Base-by-base conservation (phyloP, 768 basidiomycete species). In the Tricholoma hemisulphureum region DNA sequence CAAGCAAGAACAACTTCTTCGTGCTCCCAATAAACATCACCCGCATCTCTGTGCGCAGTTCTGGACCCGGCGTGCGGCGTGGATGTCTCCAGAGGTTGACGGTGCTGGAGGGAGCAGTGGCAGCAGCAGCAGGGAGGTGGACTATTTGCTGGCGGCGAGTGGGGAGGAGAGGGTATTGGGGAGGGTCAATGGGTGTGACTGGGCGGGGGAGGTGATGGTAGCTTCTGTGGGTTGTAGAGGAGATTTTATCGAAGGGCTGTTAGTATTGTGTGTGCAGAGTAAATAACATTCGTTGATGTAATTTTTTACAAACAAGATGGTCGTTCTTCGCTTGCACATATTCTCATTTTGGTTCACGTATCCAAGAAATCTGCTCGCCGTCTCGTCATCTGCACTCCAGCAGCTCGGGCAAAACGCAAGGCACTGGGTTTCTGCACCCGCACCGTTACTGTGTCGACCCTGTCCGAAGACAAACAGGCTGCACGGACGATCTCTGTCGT, bases 21-120 rank as follows among this genome's bases (percentile, higher is more conserved):
- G 85, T 93, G 26, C 77, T 93, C 4, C 91, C 91, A 2, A 90
- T 86, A 74, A 88, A 90, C 62, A 84, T 91, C 61, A 91, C 89
- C 10, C 85, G 91, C 21, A 88, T 87, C n/a, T 88, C 87, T 0
- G 91, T 90, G 0, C 41, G 83, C 87, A 18, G 87, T 93, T 57
- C 69, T 92, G 13, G 84, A 87, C 63, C 87, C 88, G 0, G 16
- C 69, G 71, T 14, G 63, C 75, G 16, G 24, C 53, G 49, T 81
- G 79, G 77, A 71, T 76, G 56, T 71, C 78, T 32, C 71, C 74
- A 11, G 59, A 59, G 18, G 56, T 60, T 26, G 63, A 43, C 1
- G 53, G 66, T 58, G 55, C 65, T 50, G 70, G 73, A 54, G 71
- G 55, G 46, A 69, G 70, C 55, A n/a, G n/a, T n/a, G n/a, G n/a